phyloP scores from a whole-genome alignment of 768 basidiomycete species.

The Termitomyces sp. region DNA sequence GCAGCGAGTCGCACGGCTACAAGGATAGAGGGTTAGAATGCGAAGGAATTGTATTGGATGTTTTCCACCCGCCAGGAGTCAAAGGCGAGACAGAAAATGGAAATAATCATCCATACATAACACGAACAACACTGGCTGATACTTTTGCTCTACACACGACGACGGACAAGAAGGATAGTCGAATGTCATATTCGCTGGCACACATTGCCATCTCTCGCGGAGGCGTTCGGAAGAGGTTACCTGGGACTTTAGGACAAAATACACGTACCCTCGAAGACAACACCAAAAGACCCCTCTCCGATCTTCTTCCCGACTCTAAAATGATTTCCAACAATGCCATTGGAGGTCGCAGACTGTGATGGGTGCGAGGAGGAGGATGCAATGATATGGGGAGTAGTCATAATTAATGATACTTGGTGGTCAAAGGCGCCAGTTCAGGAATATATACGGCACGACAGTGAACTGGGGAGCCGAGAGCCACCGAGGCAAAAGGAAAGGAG shows the following conservation, averaged over 20 bases:
- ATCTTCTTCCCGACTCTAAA: slow-evolving; percentile 97
- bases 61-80: background rate
- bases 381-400: slow-evolving; percentile 84
- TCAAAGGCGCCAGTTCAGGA: slow-evolving; percentile 20
- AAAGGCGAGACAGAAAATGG: background rate
- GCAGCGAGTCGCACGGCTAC: background rate
- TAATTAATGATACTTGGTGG: slow-evolving; percentile 23
- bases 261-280: slow-evolving; percentile 86
- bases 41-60: background rate
- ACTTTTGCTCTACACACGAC: background rate
- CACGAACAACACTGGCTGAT: background rate
- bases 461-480: slow-evolving; percentile 17
- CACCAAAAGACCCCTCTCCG: slow-evolving; percentile 98
- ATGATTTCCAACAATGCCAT: slow-evolving; percentile 76
- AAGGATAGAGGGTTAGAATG: background rate
- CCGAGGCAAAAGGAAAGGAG: slow-evolving; percentile 12
- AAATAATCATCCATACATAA: background rate
- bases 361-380: slow-evolving; percentile 73
- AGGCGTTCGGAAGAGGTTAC: background rate
- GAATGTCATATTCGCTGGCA: slow-evolving; percentile 7
- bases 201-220: background rate
- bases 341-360: slow-evolving; percentile 57
- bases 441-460: slow-evolving; percentile 16
- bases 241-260: slow-evolving; percentile 1
- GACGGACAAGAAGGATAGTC: background rate